Conservation (phyloP, 1,139 yeast species). For the Diutina rugosa region DNA sequence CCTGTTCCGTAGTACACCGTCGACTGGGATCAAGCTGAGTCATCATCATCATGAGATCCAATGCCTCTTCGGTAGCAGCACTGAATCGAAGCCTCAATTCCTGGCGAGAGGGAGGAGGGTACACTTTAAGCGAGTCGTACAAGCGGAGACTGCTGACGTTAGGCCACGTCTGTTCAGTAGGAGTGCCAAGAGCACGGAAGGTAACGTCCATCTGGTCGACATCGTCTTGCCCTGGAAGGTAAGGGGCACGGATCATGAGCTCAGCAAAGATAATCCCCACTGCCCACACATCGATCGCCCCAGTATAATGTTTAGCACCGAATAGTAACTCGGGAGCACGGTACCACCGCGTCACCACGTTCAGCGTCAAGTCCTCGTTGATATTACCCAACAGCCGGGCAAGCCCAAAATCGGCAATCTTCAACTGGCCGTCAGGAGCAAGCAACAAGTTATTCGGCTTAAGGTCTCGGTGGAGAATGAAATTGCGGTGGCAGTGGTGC, state of each 20-base stretch:
- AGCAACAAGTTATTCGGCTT: slow-evolving; percentile 74
- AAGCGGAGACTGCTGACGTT: slow-evolving; percentile 70
- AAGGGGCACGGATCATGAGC: slow-evolving; percentile 87
- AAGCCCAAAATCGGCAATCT: slow-evolving; percentile 94
- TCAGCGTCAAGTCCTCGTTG: slow-evolving; percentile 73
- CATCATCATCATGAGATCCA: slow-evolving; percentile 65
- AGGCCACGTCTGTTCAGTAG: slow-evolving; percentile 89
- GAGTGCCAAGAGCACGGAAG: slow-evolving; percentile 90
- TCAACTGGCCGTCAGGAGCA: slow-evolving; percentile 77
- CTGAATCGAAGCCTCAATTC: slow-evolving; percentile 77
- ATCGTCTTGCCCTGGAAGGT: slow-evolving; percentile 86
- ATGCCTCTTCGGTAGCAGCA: slow-evolving; percentile 83
- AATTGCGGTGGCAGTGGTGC: slow-evolving; percentile 89
- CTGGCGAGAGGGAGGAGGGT: slow-evolving; percentile 74
- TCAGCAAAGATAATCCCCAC: slow-evolving; percentile 95
- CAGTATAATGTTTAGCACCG: slow-evolving; percentile 82
- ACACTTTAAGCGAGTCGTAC: slow-evolving; percentile 57
- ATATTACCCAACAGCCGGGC: slow-evolving; percentile 77
- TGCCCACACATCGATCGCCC: slow-evolving; percentile 88
- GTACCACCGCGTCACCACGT: slow-evolving; percentile 96
- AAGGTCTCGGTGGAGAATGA: slow-evolving; percentile 79
- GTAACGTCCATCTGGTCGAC: slow-evolving; percentile 83
- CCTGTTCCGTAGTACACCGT: slow-evolving; percentile 55
- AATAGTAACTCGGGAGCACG: slow-evolving; percentile 87
- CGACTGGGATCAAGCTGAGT: slow-evolving; percentile 67